A percentile compares a stretch with the other conserved stretches of the same genome.
Evolutionary conservation across 176 grass and related monocot species (phyloP).

Genomic region (Typha latifolia): DNA sequence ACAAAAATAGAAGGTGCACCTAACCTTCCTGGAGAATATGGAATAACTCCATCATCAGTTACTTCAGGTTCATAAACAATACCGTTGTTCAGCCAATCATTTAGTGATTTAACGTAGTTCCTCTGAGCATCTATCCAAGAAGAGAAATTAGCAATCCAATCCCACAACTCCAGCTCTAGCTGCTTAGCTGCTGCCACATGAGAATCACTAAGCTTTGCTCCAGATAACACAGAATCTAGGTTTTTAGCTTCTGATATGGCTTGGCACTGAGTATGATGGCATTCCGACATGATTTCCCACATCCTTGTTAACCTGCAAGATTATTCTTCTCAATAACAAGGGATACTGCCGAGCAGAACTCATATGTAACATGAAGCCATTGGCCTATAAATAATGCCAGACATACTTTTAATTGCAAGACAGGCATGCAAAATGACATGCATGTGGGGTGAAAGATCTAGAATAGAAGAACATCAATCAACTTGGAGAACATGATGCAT

Average conservation of each 20-base stretch:
- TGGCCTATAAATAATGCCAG: too few relatives aligned
- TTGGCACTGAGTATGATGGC: constrained; percentile 80
- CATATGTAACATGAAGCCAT: too few relatives aligned
- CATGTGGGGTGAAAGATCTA: too few relatives aligned
- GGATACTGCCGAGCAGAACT: too few relatives aligned
- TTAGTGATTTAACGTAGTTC: constrained; percentile 52
- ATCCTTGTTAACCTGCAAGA: constrained; percentile 70
- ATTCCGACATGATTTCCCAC: constrained; percentile 74
- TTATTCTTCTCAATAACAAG: not conserved
- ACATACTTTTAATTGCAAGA: too few relatives aligned
- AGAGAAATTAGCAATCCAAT: constrained; percentile 67
- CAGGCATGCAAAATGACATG: too few relatives aligned
- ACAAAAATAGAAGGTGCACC: constrained; percentile 80
- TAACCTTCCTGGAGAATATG: constrained; percentile 85
- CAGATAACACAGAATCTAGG: constrained; percentile 54
- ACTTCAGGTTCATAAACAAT: constrained; percentile 60
- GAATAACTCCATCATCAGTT: constrained; percentile 77
- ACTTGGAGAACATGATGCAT: too few relatives aligned
- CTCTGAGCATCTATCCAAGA: constrained; percentile 70
- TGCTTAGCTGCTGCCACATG: constrained; percentile 55
- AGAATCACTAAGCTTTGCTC: constrained; percentile 46
- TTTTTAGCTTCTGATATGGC: constrained; percentile 81
- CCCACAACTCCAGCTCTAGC: constrained; percentile 55
- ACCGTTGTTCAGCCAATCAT: constrained; percentile 62
- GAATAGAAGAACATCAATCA: too few relatives aligned